Base-by-base conservation (phyloP, 2,329 filamentous ascomycete genomes). In the Sordariomycetes sp. region DNA sequence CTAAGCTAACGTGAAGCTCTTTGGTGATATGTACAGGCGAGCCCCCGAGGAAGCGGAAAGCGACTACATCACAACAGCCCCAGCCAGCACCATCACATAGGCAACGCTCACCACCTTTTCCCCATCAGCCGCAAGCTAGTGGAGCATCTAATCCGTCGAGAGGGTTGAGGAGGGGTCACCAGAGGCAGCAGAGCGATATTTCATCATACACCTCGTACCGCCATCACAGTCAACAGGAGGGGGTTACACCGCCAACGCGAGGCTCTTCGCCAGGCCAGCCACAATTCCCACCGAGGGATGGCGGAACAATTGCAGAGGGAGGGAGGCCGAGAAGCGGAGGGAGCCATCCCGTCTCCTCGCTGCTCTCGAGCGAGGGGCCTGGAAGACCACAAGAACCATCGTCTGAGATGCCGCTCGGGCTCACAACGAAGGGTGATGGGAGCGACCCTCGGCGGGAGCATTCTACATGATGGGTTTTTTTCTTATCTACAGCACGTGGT, bases 21-120 rank as follows among this genome's bases (percentile, higher is more conserved):
- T 34, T 34, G 32, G 32, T 57, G 40, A 37, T 25, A 58, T 66
- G 80, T 84, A 70, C 83, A 81, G 77, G 84, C 67, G 88, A 88
- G 69, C 90, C 88, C 61, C 90, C 90, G 35, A 89, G 88, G 70
- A 96, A 96, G 76, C 86, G 91, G 66, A 96, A 96, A 74, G 85
- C 88, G 58, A 79, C 78, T 48, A 81, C 81, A 53, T 35, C 40
- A 43, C 55, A 57, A 16, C 55, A 52, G 74, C 78, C 51, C 76
- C 59, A 72, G 72, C 48, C 71, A 78, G 59, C 70, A 74, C 50
- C 75, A 76, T 59, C 18, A 55, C 60, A 28, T 53, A 59, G 46
- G 53, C 59, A n/a, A 25, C 57, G 51, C 57, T 62, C 50, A 46
- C 24, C 51, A 25, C 35, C 52, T 20, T 22, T 54, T 54, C 43